Evolutionary conservation across 2,329 filamentous ascomycete genomes (phyloP).

Genomic region (Alternaria triticina): DNA sequence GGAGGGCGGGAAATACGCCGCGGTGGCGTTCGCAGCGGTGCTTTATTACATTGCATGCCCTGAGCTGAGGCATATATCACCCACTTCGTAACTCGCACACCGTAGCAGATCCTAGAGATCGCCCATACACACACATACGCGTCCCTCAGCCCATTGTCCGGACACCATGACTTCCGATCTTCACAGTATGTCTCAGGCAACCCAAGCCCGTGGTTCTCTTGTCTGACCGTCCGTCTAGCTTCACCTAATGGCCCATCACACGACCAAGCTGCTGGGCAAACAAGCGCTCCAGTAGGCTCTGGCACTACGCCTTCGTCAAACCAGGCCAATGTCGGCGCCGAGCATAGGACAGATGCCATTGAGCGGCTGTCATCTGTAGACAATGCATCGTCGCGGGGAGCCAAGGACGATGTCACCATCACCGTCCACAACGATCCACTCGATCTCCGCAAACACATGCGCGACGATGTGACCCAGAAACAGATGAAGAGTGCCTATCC

Average conservation of each 20-base stretch:
- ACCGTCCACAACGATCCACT: slow-evolving; percentile 43
- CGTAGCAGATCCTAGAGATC: slow-evolving; percentile 25
- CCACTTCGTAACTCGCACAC: slow-evolving; percentile 30
- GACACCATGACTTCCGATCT: slow-evolving; percentile 42
- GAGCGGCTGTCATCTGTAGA: slow-evolving; percentile 27
- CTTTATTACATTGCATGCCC: slow-evolving; percentile 45
- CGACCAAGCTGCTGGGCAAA: slow-evolving; percentile 39
- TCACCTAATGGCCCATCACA: slow-evolving; percentile 30
- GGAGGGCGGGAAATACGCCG: slow-evolving; percentile 18
- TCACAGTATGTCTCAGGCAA: slow-evolving; percentile 36
- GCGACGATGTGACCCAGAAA: slow-evolving; percentile 47
- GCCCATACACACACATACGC: slow-evolving; percentile 17
- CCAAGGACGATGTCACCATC: slow-evolving; percentile 30
- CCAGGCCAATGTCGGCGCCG: slow-evolving; percentile 25
- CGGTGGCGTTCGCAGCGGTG: slow-evolving; percentile 25
- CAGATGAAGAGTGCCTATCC: slow-evolving; percentile 52
- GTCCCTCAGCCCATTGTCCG: slow-evolving; percentile 19
- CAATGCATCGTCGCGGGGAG: slow-evolving; percentile 25
- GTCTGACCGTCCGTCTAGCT: slow-evolving; percentile 38
- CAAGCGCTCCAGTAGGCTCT: slow-evolving; percentile 32
- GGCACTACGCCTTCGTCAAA: slow-evolving; percentile 28
- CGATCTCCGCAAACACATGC: slow-evolving; percentile 43
- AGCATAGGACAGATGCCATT: slow-evolving; percentile 34
- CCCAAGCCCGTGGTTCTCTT: slow-evolving; percentile 15
- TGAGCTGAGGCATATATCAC: slow-evolving; percentile 25